Evolutionary conservation across 2,329 filamentous ascomycete species (phyloP), one percentile per base, ranked within the genome.

Genomic region (Fusarium ambrosium): DNA sequence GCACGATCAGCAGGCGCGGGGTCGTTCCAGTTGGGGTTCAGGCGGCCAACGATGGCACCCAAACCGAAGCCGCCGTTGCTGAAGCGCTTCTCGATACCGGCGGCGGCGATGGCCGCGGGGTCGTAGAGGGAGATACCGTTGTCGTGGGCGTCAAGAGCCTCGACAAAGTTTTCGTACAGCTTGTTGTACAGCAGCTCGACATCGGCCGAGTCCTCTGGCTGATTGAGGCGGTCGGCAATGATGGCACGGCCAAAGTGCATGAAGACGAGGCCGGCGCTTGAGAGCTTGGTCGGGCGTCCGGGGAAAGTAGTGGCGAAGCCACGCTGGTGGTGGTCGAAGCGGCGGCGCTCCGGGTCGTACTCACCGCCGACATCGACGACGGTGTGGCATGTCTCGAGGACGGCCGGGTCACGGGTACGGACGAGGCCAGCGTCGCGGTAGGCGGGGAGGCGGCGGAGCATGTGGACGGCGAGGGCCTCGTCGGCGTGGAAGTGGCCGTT

Each of bases 401-500:
- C 83, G 29, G 91, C 89, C 20, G 95, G 91, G 84, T 99, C 95
- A 80, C 97, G 94, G 58, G 95, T 98, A 78, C 97, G 95, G 61
- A 98, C 88, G 51, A 99, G 92, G 51, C 88, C 82, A 29, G 95
- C 92, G 77, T 89, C 85, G 66, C 88, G 83, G 87, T 98, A 99
- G 69, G 92, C 86, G 24, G 97, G 96, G 20, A 98, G 93, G 67
- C 93, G 90, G 75, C 95, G 95, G 78, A 99, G 93, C 88, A 99
- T 95, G 88, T 97, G 95, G 75, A 99, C 95, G 68, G 97, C 97
- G 51, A 99, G 91, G 71, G 97, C 96, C 87, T 99, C 97, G 84
- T 99, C 97, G 83, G 97, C 97, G 87, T 99, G 97, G 89, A 99
- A 99, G 88, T 98, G 95, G 78, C 97, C 97, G 86, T 93, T 98